These are phyloP conservation scores for Mallotus repandus DNA, from an alignment of 441 rosid species.

Conservation along the genomic window DNA sequence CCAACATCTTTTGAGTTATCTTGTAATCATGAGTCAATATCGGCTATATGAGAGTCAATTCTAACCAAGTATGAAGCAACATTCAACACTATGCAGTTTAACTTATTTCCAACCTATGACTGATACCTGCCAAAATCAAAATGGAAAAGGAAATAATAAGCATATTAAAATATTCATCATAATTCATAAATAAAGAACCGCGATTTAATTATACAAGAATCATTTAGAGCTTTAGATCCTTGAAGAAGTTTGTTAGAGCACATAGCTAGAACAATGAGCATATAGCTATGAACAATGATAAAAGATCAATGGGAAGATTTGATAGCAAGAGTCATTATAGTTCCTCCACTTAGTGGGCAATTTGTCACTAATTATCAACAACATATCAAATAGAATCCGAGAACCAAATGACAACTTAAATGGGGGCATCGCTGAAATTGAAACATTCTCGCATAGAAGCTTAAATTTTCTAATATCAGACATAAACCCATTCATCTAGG, in stretches of 20 bases:
- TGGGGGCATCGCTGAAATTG: not conserved
- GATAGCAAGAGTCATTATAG: conserved; percentile 39
- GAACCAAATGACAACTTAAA: conserved; percentile 13
- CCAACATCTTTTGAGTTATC: conserved; percentile 19
- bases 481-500: no score
- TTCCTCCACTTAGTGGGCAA: conserved; percentile 57
- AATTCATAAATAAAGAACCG: not conserved
- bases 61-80: conserved; percentile 17
- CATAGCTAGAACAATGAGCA: no score
- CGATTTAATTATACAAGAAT: no score
- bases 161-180: not conserved
- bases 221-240: not conserved
- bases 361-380: conserved; percentile 43
- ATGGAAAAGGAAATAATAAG: not conserved
- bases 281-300: not conserved
- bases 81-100: conserved; percentile 16
- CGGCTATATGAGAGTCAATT: conserved; percentile 11
- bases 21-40: conserved; percentile 13
- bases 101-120: conserved; percentile 21
- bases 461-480: conserved; percentile 8
- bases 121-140: conserved; percentile 15
- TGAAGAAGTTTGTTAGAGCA: not conserved
- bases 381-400: conserved; percentile 60
- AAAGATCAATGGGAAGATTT: not conserved
- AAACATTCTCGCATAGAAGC: conserved; percentile 19